Base-by-base conservation (phyloP, 305 asterid genomes). In the Fraxinus paxiana region DNA sequence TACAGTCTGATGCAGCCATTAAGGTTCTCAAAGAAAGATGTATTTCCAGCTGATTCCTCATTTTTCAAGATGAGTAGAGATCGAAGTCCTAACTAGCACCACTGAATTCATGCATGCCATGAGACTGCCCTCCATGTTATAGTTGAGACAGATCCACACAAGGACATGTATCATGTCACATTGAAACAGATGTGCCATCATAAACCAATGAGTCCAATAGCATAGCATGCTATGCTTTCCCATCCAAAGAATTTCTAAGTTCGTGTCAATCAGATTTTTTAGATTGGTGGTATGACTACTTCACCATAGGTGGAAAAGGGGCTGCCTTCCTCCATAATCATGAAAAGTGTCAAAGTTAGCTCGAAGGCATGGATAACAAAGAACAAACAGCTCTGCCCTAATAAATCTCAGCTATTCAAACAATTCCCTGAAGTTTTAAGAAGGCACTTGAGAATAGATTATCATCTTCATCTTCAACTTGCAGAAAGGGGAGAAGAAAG, bases 401-500 rank as follows among this genome's bases (percentile, higher is more conserved):
- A 54, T 3, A 17, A 54, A 17, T 54, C 65, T 54, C 65, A 17
- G 65, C 65, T 18, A 5, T 54, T 17, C 65, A 54, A 54, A 54
- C 10, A 17, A 54, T 17, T 17, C 26, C 26, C 24, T 54, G 10
- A 54, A 54, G 65, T 17, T 54, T 54, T 17, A 54, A 54, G 9
- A 17, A 54, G 65, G 65, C 65, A 5, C 65, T 17, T 54, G 1
- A n/a, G 63, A 51, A n/a, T 17, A 17, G 65, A 54, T 54, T 24
- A 54, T 17, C 65, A 54, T 54, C 26, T 17, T 54, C 65, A 54
- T 54, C 26, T 54, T 54, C 65, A 54, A 54, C 65, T 54, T 54
- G 65, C 63, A 51, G 63, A 51, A 5, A n/a, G 63, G 63, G 34
- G 26, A 82, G 46, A 46, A 67, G 63, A 76, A 22, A 80, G 70